A percentile compares a stretch with the other conserved stretches of the same genome.
Conservation (phyloP, 164 flowering plant genomes). For the Kalanchoe fedtschenkoi region DNA sequence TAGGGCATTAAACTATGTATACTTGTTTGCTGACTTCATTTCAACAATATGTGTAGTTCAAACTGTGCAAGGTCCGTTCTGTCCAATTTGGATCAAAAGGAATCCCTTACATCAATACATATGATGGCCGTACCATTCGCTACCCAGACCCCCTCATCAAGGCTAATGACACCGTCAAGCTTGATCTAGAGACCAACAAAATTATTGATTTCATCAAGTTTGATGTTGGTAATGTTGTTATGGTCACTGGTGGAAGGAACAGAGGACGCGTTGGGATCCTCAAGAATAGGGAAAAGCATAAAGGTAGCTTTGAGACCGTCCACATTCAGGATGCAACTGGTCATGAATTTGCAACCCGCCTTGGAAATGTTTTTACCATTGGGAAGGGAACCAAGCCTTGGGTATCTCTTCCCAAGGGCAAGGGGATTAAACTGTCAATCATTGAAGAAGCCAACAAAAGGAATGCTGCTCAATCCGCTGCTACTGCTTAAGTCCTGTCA, state of each 20-base stretch:
- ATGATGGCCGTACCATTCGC: slow-evolving; percentile 82
- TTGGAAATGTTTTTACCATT: slow-evolving; percentile 60
- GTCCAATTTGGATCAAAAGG: slow-evolving; percentile 72
- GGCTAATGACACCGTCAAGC: slow-evolving; percentile 78
- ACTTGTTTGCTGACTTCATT: background rate
- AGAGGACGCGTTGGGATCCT: slow-evolving; percentile 75
- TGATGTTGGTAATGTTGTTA: slow-evolving; percentile 81
- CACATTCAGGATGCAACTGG: slow-evolving; percentile 65
- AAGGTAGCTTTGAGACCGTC: slow-evolving; percentile 80
- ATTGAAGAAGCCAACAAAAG: slow-evolving; percentile 57
- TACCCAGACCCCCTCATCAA: slow-evolving; percentile 81
- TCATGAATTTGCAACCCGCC: slow-evolving; percentile 73
- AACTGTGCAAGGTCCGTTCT: slow-evolving; percentile 70
- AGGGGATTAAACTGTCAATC: slow-evolving; percentile 56
- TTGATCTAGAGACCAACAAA: slow-evolving; percentile 62
- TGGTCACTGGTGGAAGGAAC: slow-evolving; percentile 89
- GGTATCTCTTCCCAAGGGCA: slow-evolving; percentile 61
- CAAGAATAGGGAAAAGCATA: slow-evolving; percentile 78
- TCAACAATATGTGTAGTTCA: slow-evolving; percentile 38
- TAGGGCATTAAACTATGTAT: too few species aligned
- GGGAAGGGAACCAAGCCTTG: slow-evolving; percentile 63
- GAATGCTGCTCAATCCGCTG: slow-evolving; percentile 32
- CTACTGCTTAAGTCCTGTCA: too few species aligned
- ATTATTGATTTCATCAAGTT: slow-evolving; percentile 70
- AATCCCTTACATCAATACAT: slow-evolving; percentile 72